Base-by-base conservation (phyloP, 2,329 filamentous ascomycete genomes). In the Blastomyces silverae region DNA sequence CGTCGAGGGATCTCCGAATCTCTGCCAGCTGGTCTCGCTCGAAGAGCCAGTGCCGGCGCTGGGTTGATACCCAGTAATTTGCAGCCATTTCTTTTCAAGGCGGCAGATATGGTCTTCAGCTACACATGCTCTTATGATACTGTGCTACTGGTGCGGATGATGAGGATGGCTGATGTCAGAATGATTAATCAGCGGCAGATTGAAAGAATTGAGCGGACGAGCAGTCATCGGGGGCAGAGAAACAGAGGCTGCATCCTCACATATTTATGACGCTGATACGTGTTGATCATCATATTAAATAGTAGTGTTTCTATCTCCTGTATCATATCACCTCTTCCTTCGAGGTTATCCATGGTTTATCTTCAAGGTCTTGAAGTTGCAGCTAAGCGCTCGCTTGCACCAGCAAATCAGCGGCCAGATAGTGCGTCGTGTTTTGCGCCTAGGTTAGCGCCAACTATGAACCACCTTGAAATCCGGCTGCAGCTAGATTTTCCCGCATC, bases 1-100 rank as follows among this genome's bases (percentile, higher is more conserved):
- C 88, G 72, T 90, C 89, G 56, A 96, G 85, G 71, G 86, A 86
- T 73, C 88, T 85, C 64, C 93, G 88, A 75, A 90, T 85, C 62
- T 88, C 83, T 17, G 86, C 85, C 63, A 99, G 83, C 74, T 92
- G 87, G 67, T 91, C 87, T 73, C 91, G 89, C 58, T 90, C 88
- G 77, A 96, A 96, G 64, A 91, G 89, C 94, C 94, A 99, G 80
- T 90, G 86, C 70, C 87, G 89, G 70, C 89, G 86, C 79, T 99
- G 94, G 34, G 91, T 94, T 64, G 94, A 97, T 69, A 91, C 89
- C 92, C 92, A 99, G 80, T 93, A 99, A 78, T 93, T 97, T 74
- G 92, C 90, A 44, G 93, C 91, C 93, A 97, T 97, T 39, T 57
- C 61, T 42, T 52, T 25, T 25, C 22, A 52, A 52, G 48, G 1